phyloP scores from a whole-genome alignment of 1,139 yeast genomes.

The Blastobotrys apis region DNA sequence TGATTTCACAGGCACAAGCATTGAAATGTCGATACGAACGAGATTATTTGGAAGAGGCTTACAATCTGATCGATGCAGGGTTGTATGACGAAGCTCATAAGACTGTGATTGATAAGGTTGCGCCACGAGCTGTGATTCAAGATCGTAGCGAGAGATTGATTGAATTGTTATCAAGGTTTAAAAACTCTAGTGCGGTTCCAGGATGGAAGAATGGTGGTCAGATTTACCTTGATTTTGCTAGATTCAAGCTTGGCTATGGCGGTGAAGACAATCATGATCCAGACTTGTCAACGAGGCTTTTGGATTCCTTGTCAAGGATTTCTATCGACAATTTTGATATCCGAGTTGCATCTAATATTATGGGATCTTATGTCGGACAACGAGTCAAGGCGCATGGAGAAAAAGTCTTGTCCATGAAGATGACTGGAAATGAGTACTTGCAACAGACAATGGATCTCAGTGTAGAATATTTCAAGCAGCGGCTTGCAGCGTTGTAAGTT shows the following conservation, averaged over 20 bases:
- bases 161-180: slow-evolving; percentile 45
- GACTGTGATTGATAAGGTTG: slow-evolving; percentile 53
- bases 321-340: slow-evolving; percentile 31
- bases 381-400: slow-evolving; percentile 16
- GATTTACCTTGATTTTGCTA: slow-evolving; percentile 35
- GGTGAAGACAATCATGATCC: slow-evolving; percentile 11
- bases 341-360: slow-evolving; percentile 49
- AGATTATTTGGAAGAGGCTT: slow-evolving; percentile 56
- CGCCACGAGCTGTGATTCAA: slow-evolving; percentile 60
- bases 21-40: slow-evolving; percentile 40
- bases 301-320: slow-evolving; percentile 43
- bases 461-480: slow-evolving; percentile 22
- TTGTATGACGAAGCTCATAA: slow-evolving; percentile 62
- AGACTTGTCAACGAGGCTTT: slow-evolving; percentile 18
- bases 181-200: slow-evolving; percentile 37
- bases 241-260: slow-evolving; percentile 9
- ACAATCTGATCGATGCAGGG: slow-evolving; percentile 58
- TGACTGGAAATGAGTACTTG: slow-evolving; percentile 26
- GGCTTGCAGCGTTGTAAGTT: slow-evolving; percentile 13
- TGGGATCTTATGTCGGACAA: slow-evolving; percentile 45
- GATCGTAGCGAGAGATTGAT: slow-evolving; percentile 39
- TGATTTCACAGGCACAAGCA: slow-evolving; percentile 32
- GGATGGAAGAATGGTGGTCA: slow-evolving; percentile 54
- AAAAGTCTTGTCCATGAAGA: slow-evolving; percentile 28
- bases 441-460: slow-evolving; percentile 24